phyloP scores from a whole-genome alignment of 495 filamentous ascomycete genomes.

The Trichoderma reesei region DNA sequence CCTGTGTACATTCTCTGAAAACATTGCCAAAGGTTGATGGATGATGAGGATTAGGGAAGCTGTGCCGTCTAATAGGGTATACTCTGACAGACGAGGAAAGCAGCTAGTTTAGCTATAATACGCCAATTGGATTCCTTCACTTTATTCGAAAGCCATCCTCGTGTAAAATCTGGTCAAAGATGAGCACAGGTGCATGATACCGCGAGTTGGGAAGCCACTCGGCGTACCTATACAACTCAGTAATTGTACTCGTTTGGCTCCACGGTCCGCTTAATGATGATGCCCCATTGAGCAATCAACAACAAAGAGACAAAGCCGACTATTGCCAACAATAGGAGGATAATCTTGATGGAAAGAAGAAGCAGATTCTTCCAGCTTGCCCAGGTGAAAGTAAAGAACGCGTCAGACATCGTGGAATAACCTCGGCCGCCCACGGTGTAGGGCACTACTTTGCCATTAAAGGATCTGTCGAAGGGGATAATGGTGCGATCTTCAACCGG shows the following conservation, averaged over 20 bases:
- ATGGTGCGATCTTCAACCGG: conserved; percentile 38
- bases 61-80: no score
- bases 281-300: not conserved
- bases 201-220: not conserved
- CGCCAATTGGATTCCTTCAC: no score
- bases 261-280: not conserved
- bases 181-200: not conserved
- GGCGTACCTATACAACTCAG: not conserved
- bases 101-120: no score
- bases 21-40: no score
- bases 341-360: conserved; percentile 58
- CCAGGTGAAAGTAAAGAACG: conserved; percentile 59
- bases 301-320: not conserved
- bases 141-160: no score
- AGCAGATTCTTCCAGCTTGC: conserved; percentile 53
- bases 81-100: no score
- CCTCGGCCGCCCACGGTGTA: conserved; percentile 59
- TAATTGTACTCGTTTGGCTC: not conserved
- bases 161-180: not conserved
- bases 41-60: no score
- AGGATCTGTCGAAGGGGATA: conserved; percentile 42
- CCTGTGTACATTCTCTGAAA: conserved; percentile 23
- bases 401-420: conserved; percentile 56
- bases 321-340: conserved; percentile 8
- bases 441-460: conserved; percentile 38